A percentile compares a stretch with the other conserved stretches of the same genome.
phyloP scores from a whole-genome alignment of 306 rosid genomes.

The Citrullus amarus region DNA sequence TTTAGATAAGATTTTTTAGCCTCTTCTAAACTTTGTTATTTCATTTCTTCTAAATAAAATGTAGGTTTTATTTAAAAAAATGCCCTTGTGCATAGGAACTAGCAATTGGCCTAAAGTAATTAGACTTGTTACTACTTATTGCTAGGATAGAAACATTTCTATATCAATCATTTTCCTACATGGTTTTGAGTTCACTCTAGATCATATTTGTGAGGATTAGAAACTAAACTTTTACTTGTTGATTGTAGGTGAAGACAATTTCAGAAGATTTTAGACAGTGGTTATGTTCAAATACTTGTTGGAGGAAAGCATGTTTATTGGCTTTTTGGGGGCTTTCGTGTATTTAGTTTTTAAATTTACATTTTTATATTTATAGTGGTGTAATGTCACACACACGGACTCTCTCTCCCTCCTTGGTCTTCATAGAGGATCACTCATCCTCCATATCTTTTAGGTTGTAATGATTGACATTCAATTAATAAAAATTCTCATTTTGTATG shows the following conservation, averaged over 20 bases:
- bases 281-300: conserved; percentile 11
- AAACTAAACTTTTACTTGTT: conserved; percentile 11
- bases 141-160: conserved; percentile 4
- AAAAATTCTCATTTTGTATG: conserved; percentile 2
- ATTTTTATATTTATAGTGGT: neutral
- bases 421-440: neutral
- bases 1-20: neutral
- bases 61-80: neutral
- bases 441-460: conserved; percentile 6
- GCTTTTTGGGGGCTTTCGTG: conserved; percentile 10
- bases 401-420: neutral
- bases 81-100: neutral
- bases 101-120: neutral
- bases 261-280: conserved; percentile 11
- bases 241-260: conserved; percentile 14
- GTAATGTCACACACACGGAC: neutral
- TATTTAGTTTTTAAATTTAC: neutral
- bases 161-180: conserved; percentile 7
- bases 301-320: conserved; percentile 15
- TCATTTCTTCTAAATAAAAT: neutral
- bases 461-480: conserved; percentile 7
- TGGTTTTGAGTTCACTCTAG: conserved; percentile 10
- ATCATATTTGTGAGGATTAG: conserved; percentile 4
- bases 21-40: neutral
- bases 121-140: neutral